Conservation (phyloP, 73 alveolate species). For the Halteria grandinella region DNA sequence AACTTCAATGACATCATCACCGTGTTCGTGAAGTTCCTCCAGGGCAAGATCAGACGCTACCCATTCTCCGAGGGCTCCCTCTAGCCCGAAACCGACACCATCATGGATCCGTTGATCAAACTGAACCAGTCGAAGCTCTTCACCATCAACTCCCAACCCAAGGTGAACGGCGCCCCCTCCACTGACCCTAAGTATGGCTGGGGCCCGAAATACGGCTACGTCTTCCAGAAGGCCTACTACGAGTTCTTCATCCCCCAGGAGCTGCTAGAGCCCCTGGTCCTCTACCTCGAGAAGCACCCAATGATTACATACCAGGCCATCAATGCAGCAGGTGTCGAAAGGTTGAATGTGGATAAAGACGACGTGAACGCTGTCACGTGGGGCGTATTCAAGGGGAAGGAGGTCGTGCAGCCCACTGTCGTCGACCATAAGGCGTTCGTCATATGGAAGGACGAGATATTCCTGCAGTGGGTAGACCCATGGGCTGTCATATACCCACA, state of each 20-base stretch:
- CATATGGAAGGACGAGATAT: conserved; percentile 77
- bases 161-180: conserved; percentile 66
- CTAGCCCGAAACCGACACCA: conserved; percentile 53
- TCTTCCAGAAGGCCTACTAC: conserved; percentile 67
- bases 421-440: conserved; percentile 71
- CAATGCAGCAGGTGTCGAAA: conserved; percentile 43
- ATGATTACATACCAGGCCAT: conserved; percentile 67
- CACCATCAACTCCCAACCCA: conserved; percentile 76
- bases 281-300: conserved; percentile 38
- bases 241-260: conserved; percentile 73
- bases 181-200: conserved; percentile 74
- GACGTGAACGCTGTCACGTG: conserved; percentile 82
- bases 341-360: conserved; percentile 38
- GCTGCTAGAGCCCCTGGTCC: conserved; percentile 17
- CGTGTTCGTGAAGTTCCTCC: conserved; percentile 35
- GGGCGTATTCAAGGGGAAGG: conserved; percentile 77
- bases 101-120: conserved; percentile 28
- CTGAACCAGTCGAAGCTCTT: conserved; percentile 56
- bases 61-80: conserved; percentile 75
- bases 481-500: conserved; percentile 69
- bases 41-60: conserved; percentile 58
- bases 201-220: conserved; percentile 80
- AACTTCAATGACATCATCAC: neutral
- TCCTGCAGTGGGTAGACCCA: conserved; percentile 49
- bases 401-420: conserved; percentile 75